phyloP scores from a whole-genome alignment of 805 yeast genomes.

The Spathaspora gorwiae region DNA sequence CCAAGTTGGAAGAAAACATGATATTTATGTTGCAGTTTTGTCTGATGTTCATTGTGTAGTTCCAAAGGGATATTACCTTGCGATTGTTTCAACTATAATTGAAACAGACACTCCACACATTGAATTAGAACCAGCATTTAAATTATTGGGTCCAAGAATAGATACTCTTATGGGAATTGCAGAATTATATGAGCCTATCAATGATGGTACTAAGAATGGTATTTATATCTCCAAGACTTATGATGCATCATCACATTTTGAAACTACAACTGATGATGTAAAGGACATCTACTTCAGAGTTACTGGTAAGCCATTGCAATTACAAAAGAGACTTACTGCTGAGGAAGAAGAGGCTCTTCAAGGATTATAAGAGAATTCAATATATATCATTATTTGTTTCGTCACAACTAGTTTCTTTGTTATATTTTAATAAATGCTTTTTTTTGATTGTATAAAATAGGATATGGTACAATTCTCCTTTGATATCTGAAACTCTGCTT shows the following conservation, averaged over 20 bases:
- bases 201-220: slow-evolving; percentile 75
- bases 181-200: slow-evolving; percentile 80
- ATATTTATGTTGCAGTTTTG: slow-evolving; percentile 87
- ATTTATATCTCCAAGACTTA: slow-evolving; percentile 84
- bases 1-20: slow-evolving; percentile 88
- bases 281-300: slow-evolving; percentile 89
- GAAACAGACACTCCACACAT: slow-evolving; percentile 91
- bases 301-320: slow-evolving; percentile 85
- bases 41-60: slow-evolving; percentile 88
- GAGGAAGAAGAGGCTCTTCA: slow-evolving; percentile 47
- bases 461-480: no score
- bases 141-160: slow-evolving; percentile 71
- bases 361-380: slow-evolving; percentile 9
- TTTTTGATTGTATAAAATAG: no score
- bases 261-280: slow-evolving; percentile 93
- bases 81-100: slow-evolving; percentile 89
- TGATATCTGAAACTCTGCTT: no score
- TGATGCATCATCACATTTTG: slow-evolving; percentile 94
- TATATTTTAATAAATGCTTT: no score
- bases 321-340: slow-evolving; percentile 67
- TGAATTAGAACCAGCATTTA: slow-evolving; percentile 92
- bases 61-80: slow-evolving; percentile 83
- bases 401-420: no score
- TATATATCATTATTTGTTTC: no score
- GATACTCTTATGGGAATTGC: slow-evolving; percentile 94